These are phyloP conservation scores for Cyathus striatus DNA, from an alignment of 768 basidiomycete species.

Conservation along the genomic window DNA sequence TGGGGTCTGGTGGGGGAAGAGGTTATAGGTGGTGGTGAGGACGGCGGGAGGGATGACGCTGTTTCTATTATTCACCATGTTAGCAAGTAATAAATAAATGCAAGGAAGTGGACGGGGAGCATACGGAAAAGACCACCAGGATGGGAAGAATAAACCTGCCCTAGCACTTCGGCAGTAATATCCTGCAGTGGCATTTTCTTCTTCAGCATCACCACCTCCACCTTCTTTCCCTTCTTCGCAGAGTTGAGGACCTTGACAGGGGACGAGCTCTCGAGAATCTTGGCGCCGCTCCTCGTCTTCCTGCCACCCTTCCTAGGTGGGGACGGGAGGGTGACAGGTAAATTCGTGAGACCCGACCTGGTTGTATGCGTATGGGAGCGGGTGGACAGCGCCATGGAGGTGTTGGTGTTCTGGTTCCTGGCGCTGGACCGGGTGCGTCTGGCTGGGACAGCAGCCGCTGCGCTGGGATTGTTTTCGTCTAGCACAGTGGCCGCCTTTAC, in stretches of 20 bases:
- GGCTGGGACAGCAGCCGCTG: not conserved
- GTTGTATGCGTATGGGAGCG: not conserved
- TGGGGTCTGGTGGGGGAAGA: slow-evolving; percentile 2
- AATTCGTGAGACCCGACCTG: not conserved
- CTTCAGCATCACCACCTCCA: slow-evolving; percentile 10
- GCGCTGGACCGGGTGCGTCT: not conserved
- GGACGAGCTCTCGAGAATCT: not conserved
- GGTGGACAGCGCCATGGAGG: not conserved
- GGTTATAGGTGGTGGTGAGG: slow-evolving; percentile 22
- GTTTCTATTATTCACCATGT: not conserved
- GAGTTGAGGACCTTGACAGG: not conserved
- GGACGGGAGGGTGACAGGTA: not conserved
- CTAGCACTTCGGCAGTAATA: slow-evolving; percentile 23
- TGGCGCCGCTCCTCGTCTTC: not conserved
- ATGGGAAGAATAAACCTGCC: not conserved
- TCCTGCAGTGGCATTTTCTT: slow-evolving; percentile 29
- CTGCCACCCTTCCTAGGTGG: not conserved
- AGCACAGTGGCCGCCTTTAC: slow-evolving; percentile 10
- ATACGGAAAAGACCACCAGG: slow-evolving; percentile 1
- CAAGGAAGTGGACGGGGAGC: not conserved
- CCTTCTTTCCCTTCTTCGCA: slow-evolving; percentile 16
- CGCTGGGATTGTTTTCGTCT: not conserved
- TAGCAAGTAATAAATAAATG: not conserved
- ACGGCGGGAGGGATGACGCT: slow-evolving; percentile 28
- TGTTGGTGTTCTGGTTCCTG: not conserved